Conservation (phyloP, 2,329 filamentous ascomycete genomes). For the Onygenales sp. region DNA sequence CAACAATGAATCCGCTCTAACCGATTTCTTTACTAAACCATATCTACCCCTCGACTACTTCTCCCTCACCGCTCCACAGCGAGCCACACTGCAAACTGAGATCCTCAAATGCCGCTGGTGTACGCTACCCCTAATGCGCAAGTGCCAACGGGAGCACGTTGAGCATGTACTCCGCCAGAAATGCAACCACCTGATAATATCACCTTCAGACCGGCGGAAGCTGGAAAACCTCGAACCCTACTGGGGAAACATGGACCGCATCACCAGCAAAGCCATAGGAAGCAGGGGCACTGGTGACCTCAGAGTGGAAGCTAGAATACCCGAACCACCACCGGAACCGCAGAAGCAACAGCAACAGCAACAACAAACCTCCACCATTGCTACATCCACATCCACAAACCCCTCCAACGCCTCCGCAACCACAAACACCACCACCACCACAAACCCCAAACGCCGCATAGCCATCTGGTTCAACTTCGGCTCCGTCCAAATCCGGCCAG, state of each 20-base stretch:
- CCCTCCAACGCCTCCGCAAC: neutral
- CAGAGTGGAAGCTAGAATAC: constrained; percentile 14
- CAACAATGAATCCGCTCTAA: constrained; percentile 20
- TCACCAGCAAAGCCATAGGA: constrained; percentile 16
- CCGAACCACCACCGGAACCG: neutral
- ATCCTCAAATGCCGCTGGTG: constrained; percentile 34
- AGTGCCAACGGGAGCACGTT: constrained; percentile 31
- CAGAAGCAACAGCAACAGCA: neutral
- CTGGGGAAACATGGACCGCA: constrained; percentile 16
- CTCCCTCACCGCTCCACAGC: constrained; percentile 18
- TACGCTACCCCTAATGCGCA: constrained; percentile 27
- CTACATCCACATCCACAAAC: neutral
- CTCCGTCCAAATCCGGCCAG: constrained; percentile 24
- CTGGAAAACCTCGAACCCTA: constrained; percentile 17
- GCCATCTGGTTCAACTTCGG: constrained; percentile 31
- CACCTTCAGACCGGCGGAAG: constrained; percentile 12
- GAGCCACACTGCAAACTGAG: constrained; percentile 24
- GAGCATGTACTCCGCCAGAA: constrained; percentile 24
- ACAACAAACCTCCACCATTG: constrained; percentile 4
- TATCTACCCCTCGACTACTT: constrained; percentile 31
- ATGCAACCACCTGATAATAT: constrained; percentile 20
- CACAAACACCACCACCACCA: neutral
- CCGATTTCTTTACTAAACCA: constrained; percentile 26
- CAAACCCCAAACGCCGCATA: constrained; percentile 7
- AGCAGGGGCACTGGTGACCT: constrained; percentile 24